Evolutionary conservation across 495 filamentous ascomycete species (phyloP), one percentile per base, ranked within the genome.

Genomic region (Trichocladium uniseriatum): DNA sequence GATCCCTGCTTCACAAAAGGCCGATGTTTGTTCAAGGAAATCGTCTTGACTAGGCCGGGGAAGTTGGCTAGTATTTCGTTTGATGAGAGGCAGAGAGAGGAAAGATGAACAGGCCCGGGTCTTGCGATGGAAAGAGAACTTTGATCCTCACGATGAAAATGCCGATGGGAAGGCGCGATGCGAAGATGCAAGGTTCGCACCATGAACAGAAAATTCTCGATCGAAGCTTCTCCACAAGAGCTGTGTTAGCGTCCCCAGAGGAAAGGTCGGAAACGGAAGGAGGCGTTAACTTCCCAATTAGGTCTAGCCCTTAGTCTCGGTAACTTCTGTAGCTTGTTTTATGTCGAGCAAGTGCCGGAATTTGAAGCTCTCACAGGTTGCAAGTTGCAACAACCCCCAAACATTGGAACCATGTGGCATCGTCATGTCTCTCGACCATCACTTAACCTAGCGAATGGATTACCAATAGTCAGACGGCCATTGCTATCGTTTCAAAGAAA

Each of bases 181-280:
- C 24, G n/a, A n/a, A n/a, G n/a, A n/a, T n/a, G n/a, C n/a, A n/a
- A n/a, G n/a, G n/a, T n/a, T n/a, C n/a, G n/a, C n/a, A n/a, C n/a
- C n/a, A n/a, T n/a, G n/a, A n/a, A n/a, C 43, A 46, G 48, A 53
- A 53, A 53, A 53, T 53, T 53, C 50, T 53, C 37, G 22, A 42
- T n/a, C n/a, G n/a, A n/a, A n/a, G n/a, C n/a, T n/a, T n/a, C n/a
- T n/a, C n/a, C n/a, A n/a, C n/a, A n/a, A n/a, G n/a, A n/a, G n/a
- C n/a, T n/a, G n/a, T n/a, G 31, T 9, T 13, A 24, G 22, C n/a
- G 14, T 32, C 5, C 28, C 41, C 41, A 29, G 5, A 5, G 10
- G 27, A 5, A 5, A 10, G 27, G 27, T 29, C 27, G 27, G 5
- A 29, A 29, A 5, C 27, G 5, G 27, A 5, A 29, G 10, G 27